These are phyloP conservation scores for Cladosporium sp. DNA, from an alignment of 2,329 filamentous ascomycete genomes.

Conservation along the genomic window DNA sequence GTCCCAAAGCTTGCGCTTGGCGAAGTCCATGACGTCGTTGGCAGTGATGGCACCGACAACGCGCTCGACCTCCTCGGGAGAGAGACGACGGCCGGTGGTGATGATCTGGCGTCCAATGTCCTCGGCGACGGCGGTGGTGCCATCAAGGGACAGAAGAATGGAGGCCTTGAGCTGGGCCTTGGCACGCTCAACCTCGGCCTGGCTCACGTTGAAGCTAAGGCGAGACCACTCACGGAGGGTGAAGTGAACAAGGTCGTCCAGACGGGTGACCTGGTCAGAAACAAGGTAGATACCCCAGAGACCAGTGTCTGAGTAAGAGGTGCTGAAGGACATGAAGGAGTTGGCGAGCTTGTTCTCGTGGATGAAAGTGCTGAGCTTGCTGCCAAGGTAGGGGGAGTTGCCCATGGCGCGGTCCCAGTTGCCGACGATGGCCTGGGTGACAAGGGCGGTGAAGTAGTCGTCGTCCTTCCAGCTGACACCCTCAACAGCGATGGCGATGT, in stretches of 20 bases:
- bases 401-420: constrained; percentile 99
- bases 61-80: constrained; percentile 90
- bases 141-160: constrained; percentile 93
- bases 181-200: constrained; percentile 93
- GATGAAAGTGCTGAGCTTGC: constrained; percentile 94
- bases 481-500: constrained; percentile 98
- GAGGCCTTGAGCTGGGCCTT: constrained; percentile 99
- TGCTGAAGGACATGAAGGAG: constrained; percentile 99
- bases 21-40: constrained; percentile 97
- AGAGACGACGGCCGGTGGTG: constrained; percentile 91
- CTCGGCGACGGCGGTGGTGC: constrained; percentile 94
- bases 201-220: constrained; percentile 81
- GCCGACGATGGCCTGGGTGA: constrained; percentile 97
- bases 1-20: constrained; percentile 94
- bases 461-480: constrained; percentile 99
- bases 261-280: constrained; percentile 79
- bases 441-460: constrained; percentile 97
- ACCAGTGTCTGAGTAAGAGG: constrained; percentile 98
- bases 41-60: constrained; percentile 85
- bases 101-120: constrained; percentile 98
- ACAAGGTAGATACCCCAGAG: constrained; percentile 99
- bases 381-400: constrained; percentile 94
- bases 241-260: constrained; percentile 98
- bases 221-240: constrained; percentile 97
- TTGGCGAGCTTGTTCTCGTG: constrained; percentile 95